A percentile compares a stretch with the other conserved stretches of the same genome.
phyloP scores from a whole-genome alignment of 352 stramenopile genomes.

The Pythium guiyangense region DNA sequence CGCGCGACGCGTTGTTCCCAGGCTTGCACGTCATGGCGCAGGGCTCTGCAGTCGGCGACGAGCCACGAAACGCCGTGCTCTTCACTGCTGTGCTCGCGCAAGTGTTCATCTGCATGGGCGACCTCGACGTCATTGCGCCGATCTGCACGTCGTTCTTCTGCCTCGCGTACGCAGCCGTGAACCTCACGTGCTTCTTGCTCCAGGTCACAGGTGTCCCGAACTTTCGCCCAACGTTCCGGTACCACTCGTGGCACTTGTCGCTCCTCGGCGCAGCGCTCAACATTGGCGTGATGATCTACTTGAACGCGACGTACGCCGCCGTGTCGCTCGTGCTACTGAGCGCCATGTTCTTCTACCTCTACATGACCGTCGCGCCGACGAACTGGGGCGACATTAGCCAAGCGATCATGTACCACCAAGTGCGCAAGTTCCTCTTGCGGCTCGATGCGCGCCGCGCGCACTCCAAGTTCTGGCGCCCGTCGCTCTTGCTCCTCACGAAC shows the following conservation, averaged over 20 bases:
- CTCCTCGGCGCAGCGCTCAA: constrained; percentile 53
- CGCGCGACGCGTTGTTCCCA: constrained; percentile 65
- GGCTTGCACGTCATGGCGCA: constrained; percentile 37
- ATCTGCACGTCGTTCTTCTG: constrained; percentile 85
- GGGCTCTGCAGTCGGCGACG: constrained; percentile 54
- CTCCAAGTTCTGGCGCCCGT: constrained; percentile 77
- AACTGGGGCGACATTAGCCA: constrained; percentile 81
- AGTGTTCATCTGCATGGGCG: constrained; percentile 68
- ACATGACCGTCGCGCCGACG: constrained; percentile 41
- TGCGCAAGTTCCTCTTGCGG: constrained; percentile 73
- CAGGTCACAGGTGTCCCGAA: constrained; percentile 77
- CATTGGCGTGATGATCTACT: constrained; percentile 69
- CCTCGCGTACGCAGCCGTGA: constrained; percentile 66
- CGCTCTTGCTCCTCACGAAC: constrained; percentile 59
- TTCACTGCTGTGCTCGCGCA: constrained; percentile 59
- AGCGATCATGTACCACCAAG: constrained; percentile 83
- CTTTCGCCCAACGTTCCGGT: constrained; percentile 70
- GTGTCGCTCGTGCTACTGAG: constrained; percentile 49
- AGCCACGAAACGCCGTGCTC: constrained; percentile 63
- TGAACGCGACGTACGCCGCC: constrained; percentile 58
- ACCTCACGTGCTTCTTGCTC: constrained; percentile 71
- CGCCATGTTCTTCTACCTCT: constrained; percentile 65
- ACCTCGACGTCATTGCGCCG: constrained; percentile 67
- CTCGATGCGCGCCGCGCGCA: constrained; percentile 62
- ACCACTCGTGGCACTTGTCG: constrained; percentile 64